Evolutionary conservation across 352 stramenopile species (phyloP).

Genomic region (Phytophthora vignae): DNA sequence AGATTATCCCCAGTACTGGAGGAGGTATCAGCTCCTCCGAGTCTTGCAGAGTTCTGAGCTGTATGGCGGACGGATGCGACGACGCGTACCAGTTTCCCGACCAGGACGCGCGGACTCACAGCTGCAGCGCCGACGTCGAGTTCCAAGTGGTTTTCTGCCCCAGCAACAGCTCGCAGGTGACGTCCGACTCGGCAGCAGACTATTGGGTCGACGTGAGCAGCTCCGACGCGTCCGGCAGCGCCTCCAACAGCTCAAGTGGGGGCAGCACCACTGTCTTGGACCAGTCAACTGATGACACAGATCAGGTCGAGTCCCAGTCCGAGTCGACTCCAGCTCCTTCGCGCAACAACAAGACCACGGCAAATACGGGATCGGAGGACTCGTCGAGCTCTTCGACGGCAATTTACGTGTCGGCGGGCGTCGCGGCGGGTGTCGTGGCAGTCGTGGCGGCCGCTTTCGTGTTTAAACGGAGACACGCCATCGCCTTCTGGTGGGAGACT

Average conservation of each 20-base stretch:
- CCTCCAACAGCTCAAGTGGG: conserved; percentile 6
- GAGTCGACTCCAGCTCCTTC: conserved; percentile 6
- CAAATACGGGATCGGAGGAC: conserved; percentile 14
- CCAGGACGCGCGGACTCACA: conserved; percentile 74
- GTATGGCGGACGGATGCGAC: conserved; percentile 60
- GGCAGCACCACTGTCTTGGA: conserved; percentile 9
- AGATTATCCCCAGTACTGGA: conserved; percentile 52
- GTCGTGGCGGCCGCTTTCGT: conserved; percentile 32
- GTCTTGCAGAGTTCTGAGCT: conserved; percentile 61
- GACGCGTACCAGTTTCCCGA: conserved; percentile 80
- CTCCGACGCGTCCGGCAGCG: conserved; percentile 12
- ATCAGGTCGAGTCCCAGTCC: conserved; percentile 23
- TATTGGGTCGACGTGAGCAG: conserved; percentile 32
- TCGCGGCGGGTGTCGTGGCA: conserved; percentile 30
- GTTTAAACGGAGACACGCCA: conserved; percentile 28
- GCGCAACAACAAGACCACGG: conserved; percentile 8
- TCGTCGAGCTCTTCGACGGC: conserved; percentile 23
- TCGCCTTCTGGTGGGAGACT: conserved; percentile 34
- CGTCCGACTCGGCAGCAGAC: conserved; percentile 25
- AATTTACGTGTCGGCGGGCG: conserved; percentile 24
- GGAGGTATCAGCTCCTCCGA: conserved; percentile 37
- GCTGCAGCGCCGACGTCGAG: conserved; percentile 52
- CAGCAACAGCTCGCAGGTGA: conserved; percentile 19
- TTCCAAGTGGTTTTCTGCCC: conserved; percentile 74
- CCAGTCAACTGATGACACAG: conserved; percentile 7